Evolutionary conservation across 306 rosid species (phyloP), one percentile per base, ranked within the genome.

Genomic region (Trifolium fragiferum): DNA sequence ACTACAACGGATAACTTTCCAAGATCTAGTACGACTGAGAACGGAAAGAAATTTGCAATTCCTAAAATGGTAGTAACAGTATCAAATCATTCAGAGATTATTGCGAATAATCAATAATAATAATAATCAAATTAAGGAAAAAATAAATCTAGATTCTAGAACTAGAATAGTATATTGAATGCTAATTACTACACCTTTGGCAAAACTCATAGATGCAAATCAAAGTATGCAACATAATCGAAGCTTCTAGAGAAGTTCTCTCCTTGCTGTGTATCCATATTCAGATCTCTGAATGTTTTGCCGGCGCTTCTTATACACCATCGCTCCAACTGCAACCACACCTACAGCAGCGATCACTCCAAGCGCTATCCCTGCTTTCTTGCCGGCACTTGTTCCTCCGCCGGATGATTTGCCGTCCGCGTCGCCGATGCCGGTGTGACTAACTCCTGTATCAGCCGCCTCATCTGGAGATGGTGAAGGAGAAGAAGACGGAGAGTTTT

Each of bases 271-370:
- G 75, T 87, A 35, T 0, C 92, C 89, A 73, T 80, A 87, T 70
- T 87, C 84, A 76, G 97, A 47, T 59, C 97, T 89, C 47, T 81
- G 80, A 4, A 95, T 72, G 75, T 92, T 95, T 63, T 90, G 82
- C 60, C 82, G 90, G 23, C 99, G 98, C 84, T 84, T 90, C 88
- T 80, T 89, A 86, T 83, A 87, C 66, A 89, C 90, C 23, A 95
- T 0, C 14, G 82, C 95, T 67, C 81, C 99, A 16, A 85, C 1
- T 41, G 78, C 89, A 5, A 86, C 82, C 51, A 76, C 64, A 15
- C 79, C 74, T 6, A 50, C 93, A 2, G 78, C 90, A 0, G 66
- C 77, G 5, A 92, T 65, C 7, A 90, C 92, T 87, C 93, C 97
- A 1, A 92, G 20, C 37, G 85, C 96, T 40, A 95, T 76, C 20